These are phyloP conservation scores for Urochloa ruziziensis DNA, from an alignment of 176 grass and related monocot species.

Conservation along the genomic window DNA sequence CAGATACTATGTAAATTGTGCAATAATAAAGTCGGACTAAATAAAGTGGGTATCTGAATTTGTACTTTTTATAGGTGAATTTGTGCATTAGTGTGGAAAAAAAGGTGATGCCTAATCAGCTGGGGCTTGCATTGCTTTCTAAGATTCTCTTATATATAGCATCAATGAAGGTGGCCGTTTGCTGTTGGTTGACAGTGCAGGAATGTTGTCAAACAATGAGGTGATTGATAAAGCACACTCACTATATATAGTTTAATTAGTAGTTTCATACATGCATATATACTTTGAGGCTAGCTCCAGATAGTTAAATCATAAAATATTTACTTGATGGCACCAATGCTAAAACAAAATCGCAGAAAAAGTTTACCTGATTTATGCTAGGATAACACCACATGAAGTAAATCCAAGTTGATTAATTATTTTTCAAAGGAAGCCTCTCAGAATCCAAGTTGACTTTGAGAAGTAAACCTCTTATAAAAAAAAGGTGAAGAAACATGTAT, in stretches of 20 bases:
- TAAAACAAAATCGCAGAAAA: neutral
- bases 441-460: neutral
- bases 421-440: neutral
- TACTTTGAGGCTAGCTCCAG: neutral
- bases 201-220: neutral
- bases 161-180: constrained; percentile 1
- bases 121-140: constrained; percentile 13
- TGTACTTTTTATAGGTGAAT: neutral
- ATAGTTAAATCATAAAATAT: neutral
- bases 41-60: neutral
- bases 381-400: too few species aligned
- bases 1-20: too few species aligned
- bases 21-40: neutral
- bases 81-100: neutral
- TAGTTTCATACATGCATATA: too few species aligned
- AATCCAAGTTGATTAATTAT: neutral
- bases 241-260: too few species aligned
- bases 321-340: neutral
- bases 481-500: neutral
- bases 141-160: constrained; percentile 29
- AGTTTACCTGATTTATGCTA: neutral
- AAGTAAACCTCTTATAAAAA: neutral
- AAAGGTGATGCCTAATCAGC: neutral
- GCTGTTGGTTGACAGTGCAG: neutral
- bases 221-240: constrained; percentile 3